Base-by-base conservation (phyloP, 192 early-diverging fungal species). In the Entomortierella beljakovae region DNA sequence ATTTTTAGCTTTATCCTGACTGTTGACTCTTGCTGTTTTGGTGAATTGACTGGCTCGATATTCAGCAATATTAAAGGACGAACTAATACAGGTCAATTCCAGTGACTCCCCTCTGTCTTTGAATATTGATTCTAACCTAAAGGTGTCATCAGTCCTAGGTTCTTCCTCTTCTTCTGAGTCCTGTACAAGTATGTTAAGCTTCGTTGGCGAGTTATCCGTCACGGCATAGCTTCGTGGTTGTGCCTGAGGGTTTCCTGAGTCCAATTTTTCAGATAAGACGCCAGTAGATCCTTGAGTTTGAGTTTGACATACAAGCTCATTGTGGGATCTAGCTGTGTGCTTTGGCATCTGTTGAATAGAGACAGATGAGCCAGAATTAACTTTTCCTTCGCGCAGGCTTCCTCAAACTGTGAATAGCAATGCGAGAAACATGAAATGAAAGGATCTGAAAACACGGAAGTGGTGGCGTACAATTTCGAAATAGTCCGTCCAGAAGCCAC, bases 121-220 rank as follows among this genome's bases (percentile, higher is more conserved):
- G 7, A 11, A 1, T 11, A 25, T 40, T 3, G 18, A 1, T 5
- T 32, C 34, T 2, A 20, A 23, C 6, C 22, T 58, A 22, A 23
- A 3, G 20, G 15, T 4, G 5, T 11, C 15, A 11, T 46, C 20
- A 46, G 25, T 4, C 26, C 28, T 35, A n/a, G 13, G 2, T 18
- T 57, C 55, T 20, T 13, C 52, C 13, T 66, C 64, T 25, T 54
- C 64, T 9, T 38, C 65, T 11, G 65, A 68, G 54, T 46, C 65
- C 23, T 40, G 40, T 18, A 68, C 65, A 37, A 68, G 65, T 1
- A 57, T 15, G 3, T 3, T 20, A 2, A 20, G 43, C 20, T 11
- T 20, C 20, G 43, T 10, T 46, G 43, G 4, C 43, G 43, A 2
- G 11, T 11, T 10, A 10, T 3, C 15, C 20, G 20, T 16, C 20